phyloP scores from a whole-genome alignment of 805 yeast species.

The Yarrowia phangngaensis region DNA sequence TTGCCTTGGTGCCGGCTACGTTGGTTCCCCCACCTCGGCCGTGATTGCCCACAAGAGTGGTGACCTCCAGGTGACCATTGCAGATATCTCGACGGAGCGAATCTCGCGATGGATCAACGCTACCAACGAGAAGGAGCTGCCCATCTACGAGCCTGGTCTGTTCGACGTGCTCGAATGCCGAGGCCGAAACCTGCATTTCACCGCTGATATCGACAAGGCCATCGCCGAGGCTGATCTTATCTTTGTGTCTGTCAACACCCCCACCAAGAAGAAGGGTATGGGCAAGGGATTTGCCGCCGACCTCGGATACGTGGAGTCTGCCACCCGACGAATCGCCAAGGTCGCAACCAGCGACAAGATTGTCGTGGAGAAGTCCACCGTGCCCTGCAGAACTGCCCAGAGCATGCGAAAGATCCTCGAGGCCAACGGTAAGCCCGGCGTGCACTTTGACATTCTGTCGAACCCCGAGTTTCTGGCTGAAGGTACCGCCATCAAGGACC shows the following conservation, averaged over 20 bases:
- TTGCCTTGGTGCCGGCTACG: slow-evolving; percentile 39
- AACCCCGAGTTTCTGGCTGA: slow-evolving; percentile 38
- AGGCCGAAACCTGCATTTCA: slow-evolving; percentile 35
- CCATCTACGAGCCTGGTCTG: slow-evolving; percentile 38
- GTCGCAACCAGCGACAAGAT: slow-evolving; percentile 36
- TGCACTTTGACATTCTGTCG: slow-evolving; percentile 36
- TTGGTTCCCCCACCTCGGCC: slow-evolving; percentile 38
- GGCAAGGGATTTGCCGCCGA: slow-evolving; percentile 38
- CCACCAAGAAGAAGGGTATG: slow-evolving; percentile 37
- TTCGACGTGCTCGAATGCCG: slow-evolving; percentile 34
- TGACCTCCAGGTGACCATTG: slow-evolving; percentile 35
- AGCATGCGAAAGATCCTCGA: slow-evolving; percentile 35
- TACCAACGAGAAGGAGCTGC: slow-evolving; percentile 35
- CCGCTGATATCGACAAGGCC: slow-evolving; percentile 36
- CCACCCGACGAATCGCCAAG: slow-evolving; percentile 37
- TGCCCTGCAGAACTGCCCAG: slow-evolving; percentile 37
- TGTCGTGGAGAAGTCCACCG: slow-evolving; percentile 38
- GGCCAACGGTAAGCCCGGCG: slow-evolving; percentile 37
- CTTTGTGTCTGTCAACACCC: slow-evolving; percentile 38
- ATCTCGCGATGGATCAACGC: slow-evolving; percentile 35
- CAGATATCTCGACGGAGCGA: slow-evolving; percentile 35
- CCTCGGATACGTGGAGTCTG: slow-evolving; percentile 35
- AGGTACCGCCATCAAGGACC: slow-evolving; percentile 36
- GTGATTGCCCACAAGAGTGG: slow-evolving; percentile 36
- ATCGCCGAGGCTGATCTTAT: slow-evolving; percentile 37